phyloP scores from a whole-genome alignment of 1,284 basidiomycete species.

The Ceratobasidium sp. region DNA sequence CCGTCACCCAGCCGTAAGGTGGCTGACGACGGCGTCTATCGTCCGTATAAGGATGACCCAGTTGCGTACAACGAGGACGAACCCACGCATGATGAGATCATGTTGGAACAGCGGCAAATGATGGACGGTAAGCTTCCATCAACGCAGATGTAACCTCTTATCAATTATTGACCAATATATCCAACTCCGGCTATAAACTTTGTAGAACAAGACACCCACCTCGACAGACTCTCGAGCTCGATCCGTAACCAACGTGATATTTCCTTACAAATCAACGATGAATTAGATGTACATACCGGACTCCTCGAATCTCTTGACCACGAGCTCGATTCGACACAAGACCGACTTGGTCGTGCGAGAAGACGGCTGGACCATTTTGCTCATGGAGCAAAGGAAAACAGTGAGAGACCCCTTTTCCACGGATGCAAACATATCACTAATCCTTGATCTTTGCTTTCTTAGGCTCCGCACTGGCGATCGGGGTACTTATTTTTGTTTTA shows the following conservation, averaged over 20 bases:
- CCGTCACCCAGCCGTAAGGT: constrained; percentile 40
- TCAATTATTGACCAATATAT: neutral
- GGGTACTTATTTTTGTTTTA: constrained; percentile 47
- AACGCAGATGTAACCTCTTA: neutral
- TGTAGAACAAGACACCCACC: constrained; percentile 51
- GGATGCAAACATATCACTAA: neutral
- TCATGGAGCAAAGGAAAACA: constrained; percentile 49
- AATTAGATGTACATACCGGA: constrained; percentile 49
- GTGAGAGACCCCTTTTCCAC: constrained; percentile 16
- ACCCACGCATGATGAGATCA: constrained; percentile 43
- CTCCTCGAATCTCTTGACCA: constrained; percentile 48
- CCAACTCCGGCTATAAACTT: neutral
- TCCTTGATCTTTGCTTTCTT: neutral
- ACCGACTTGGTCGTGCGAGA: constrained; percentile 45
- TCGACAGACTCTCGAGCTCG: constrained; percentile 49
- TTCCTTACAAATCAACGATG: constrained; percentile 49
- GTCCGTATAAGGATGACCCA: constrained; percentile 49
- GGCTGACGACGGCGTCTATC: constrained; percentile 39
- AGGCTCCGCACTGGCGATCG: constrained; percentile 50
- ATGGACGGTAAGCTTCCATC: constrained; percentile 47
- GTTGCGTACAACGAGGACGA: constrained; percentile 36
- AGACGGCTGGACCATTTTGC: constrained; percentile 47
- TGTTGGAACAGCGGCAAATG: constrained; percentile 49
- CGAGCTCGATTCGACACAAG: constrained; percentile 47
- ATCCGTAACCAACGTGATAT: constrained; percentile 50